Conservation (phyloP, 2,329 filamentous ascomycete species). For the Colletotrichum higginsianum region DNA sequence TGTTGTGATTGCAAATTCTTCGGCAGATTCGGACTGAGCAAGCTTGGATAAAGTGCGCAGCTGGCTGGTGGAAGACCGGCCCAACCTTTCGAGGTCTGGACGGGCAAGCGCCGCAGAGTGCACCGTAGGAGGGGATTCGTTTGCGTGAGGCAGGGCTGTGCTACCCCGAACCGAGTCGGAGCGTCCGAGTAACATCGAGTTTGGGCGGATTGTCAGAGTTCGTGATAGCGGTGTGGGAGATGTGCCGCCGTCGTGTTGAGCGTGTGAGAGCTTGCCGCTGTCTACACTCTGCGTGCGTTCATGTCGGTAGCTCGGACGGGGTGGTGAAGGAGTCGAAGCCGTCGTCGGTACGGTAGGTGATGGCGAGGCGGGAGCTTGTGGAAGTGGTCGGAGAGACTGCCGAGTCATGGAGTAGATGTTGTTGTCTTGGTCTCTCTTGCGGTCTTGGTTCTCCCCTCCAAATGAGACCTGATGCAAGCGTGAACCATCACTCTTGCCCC, state of each 20-base stretch:
- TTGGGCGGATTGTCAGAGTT: slow-evolving; percentile 64
- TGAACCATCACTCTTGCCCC: slow-evolving; percentile 82
- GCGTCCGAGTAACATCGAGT: slow-evolving; percentile 73
- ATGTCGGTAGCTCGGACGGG: slow-evolving; percentile 58
- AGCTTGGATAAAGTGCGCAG: slow-evolving; percentile 89
- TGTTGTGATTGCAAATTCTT: slow-evolving; percentile 85
- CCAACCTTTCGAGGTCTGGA: slow-evolving; percentile 84
- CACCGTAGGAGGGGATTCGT: slow-evolving; percentile 52
- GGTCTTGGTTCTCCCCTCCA: slow-evolving; percentile 47
- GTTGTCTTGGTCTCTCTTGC: slow-evolving; percentile 66
- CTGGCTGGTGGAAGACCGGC: slow-evolving; percentile 91
- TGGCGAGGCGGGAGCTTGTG: slow-evolving; percentile 72
- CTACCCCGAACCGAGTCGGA: slow-evolving; percentile 66
- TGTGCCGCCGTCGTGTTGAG: slow-evolving; percentile 58
- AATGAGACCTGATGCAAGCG: slow-evolving; percentile 59
- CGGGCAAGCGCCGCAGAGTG: slow-evolving; percentile 67
- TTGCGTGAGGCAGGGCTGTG: slow-evolving; percentile 49
- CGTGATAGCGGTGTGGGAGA: slow-evolving; percentile 61
- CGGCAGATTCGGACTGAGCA: slow-evolving; percentile 80
- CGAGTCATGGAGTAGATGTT: slow-evolving; percentile 79
- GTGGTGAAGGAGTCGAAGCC: slow-evolving; percentile 49
- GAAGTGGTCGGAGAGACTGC: slow-evolving; percentile 82
- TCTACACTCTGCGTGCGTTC: slow-evolving; percentile 77
- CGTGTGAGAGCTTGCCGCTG: slow-evolving; percentile 68
- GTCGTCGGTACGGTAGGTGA: slow-evolving; percentile 50